phyloP scores from a whole-genome alignment of 352 stramenopile species.

The Pythium monospermum region DNA sequence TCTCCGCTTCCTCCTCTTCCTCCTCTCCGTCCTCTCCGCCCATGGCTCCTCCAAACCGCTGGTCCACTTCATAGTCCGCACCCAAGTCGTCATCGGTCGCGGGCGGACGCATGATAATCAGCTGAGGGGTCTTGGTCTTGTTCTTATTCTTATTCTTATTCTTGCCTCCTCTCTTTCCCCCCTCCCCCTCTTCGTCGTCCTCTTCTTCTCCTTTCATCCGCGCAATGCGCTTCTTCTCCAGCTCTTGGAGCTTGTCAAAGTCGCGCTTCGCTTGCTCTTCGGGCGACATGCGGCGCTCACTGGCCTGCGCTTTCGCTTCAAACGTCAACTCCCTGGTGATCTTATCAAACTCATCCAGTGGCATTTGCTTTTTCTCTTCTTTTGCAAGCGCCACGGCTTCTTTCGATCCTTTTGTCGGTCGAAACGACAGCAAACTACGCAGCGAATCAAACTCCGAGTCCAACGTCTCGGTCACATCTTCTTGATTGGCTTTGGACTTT shows the following conservation, averaged over 20 bases:
- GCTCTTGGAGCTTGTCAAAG: constrained; percentile 84
- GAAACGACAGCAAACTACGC: constrained; percentile 66
- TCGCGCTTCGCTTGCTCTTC: constrained; percentile 94
- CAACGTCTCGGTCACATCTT: constrained; percentile 68
- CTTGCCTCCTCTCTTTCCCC: constrained; percentile 38
- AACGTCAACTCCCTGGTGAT: constrained; percentile 81
- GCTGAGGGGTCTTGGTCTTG: constrained; percentile 42
- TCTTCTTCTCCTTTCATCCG: constrained; percentile 92
- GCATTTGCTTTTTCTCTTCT: constrained; percentile 54
- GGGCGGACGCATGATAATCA: constrained; percentile 71
- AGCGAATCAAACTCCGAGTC: constrained; percentile 73
- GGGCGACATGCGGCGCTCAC: constrained; percentile 91
- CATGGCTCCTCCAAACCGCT: constrained; percentile 39
- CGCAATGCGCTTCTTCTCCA: constrained; percentile 92
- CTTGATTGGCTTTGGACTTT: constrained; percentile 80
- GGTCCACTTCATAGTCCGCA: constrained; percentile 77
- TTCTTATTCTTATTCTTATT: constrained; percentile 47
- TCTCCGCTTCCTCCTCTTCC: constrained; percentile 30
- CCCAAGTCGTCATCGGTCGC: constrained; percentile 88
- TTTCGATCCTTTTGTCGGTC: constrained; percentile 62
- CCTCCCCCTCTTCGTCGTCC: constrained; percentile 46
- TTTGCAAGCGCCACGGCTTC: constrained; percentile 53
- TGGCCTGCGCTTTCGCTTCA: constrained; percentile 91
- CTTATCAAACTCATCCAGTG: constrained; percentile 84
- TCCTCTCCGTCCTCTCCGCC: constrained; percentile 42